These are phyloP conservation scores for Kluyveromyces sp. DNA, from an alignment of 1,139 yeast species.

Conservation along the genomic window DNA sequence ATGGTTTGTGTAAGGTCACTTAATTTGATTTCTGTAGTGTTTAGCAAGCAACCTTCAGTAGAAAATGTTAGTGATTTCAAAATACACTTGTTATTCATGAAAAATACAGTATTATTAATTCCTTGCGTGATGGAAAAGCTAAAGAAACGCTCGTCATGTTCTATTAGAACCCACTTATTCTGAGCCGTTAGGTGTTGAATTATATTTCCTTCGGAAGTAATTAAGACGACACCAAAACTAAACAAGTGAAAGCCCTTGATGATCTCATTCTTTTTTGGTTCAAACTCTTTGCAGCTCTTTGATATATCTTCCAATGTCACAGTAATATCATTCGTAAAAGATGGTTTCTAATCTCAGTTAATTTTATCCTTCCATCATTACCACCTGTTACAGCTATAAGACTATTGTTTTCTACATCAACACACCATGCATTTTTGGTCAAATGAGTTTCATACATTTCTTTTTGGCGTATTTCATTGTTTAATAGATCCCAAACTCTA, in stretches of 20 bases:
- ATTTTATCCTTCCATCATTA: slow-evolving; percentile 73
- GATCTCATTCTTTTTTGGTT: slow-evolving; percentile 39
- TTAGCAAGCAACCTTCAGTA: slow-evolving; percentile 14
- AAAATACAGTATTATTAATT: slow-evolving; percentile 37
- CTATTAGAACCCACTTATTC: slow-evolving; percentile 31
- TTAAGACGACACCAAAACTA: slow-evolving; percentile 39
- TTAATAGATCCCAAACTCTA: slow-evolving; percentile 56
- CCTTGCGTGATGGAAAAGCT: slow-evolving; percentile 48
- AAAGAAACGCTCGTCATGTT: slow-evolving; percentile 32
- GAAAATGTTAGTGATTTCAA: slow-evolving; percentile 41
- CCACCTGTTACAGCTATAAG: slow-evolving; percentile 70
- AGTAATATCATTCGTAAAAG: slow-evolving; percentile 23
- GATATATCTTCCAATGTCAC: slow-evolving; percentile 33
- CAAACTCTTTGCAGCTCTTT: slow-evolving; percentile 25
- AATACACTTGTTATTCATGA: slow-evolving; percentile 50
- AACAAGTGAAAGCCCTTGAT: slow-evolving; percentile 54
- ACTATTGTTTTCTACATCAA: slow-evolving; percentile 46
- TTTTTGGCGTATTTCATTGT: slow-evolving; percentile 33
- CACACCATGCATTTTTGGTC: slow-evolving; percentile 86
- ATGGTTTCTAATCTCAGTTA: slow-evolving; percentile 43
- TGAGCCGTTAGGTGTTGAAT: slow-evolving; percentile 30
- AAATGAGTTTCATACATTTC: slow-evolving; percentile 58
- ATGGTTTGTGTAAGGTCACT: slow-evolving; percentile 41
- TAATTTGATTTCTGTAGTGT: slow-evolving; percentile 13
- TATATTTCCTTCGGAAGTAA: slow-evolving; percentile 59